These are phyloP conservation scores for Apiotrichum mycotoxinovorans DNA, from an alignment of 1,284 basidiomycete species.

Conservation along the genomic window DNA sequence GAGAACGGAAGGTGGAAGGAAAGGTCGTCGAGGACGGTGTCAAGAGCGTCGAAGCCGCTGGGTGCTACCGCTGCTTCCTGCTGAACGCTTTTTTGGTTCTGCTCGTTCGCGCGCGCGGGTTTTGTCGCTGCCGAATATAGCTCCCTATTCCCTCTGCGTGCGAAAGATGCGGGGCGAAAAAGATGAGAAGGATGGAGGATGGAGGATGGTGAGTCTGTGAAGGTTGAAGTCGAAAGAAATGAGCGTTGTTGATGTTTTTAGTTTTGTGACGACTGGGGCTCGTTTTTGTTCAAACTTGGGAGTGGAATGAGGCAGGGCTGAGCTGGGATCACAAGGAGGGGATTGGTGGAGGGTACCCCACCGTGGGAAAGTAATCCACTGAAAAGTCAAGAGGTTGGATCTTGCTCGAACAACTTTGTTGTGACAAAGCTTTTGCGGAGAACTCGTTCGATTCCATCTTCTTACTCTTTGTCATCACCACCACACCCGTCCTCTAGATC, in stretches of 20 bases:
- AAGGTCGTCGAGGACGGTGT: background rate
- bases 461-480: background rate
- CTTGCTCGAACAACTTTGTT: background rate
- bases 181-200: constrained; percentile 1
- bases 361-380: constrained; percentile 24
- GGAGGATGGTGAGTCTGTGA: background rate
- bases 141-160: background rate
- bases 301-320: background rate
- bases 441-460: background rate
- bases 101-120: no score
- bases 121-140: background rate
- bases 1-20: constrained; percentile 1
- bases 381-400: background rate
- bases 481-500: background rate
- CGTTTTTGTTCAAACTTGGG: constrained; percentile 1
- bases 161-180: background rate
- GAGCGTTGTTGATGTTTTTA: constrained; percentile 1
- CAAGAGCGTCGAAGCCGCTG: background rate
- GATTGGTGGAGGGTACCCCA: background rate
- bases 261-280: background rate
- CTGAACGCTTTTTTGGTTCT: background rate
- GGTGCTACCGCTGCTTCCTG: background rate
- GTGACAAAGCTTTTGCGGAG: background rate
- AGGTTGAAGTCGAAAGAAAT: no score
- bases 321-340: background rate